Evolutionary conservation across 768 basidiomycete genomes (phyloP).

Genomic region (Brasilioporus rufonigricans): DNA sequence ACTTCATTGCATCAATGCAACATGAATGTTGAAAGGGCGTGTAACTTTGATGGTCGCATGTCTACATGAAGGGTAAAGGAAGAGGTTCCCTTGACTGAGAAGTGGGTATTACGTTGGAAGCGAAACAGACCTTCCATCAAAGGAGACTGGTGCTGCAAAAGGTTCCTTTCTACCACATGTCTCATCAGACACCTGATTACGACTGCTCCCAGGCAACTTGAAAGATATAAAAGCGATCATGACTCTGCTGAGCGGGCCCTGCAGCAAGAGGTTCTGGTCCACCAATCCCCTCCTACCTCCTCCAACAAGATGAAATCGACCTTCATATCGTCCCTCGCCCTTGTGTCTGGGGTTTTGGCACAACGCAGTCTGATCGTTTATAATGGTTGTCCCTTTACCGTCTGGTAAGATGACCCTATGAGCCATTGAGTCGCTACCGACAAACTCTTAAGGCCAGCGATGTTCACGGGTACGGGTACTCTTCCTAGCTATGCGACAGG

Average conservation of each 20-base stretch:
- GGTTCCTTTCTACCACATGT: not conserved
- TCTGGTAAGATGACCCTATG: conserved; percentile 46
- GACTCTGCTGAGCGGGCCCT: not conserved
- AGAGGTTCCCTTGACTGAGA: not conserved
- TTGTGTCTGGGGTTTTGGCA: conserved; percentile 34
- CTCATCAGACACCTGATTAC: not conserved
- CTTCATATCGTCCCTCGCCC: conserved; percentile 26
- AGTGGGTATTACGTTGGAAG: not conserved
- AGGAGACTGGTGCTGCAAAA: not conserved
- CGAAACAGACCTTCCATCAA: not conserved
- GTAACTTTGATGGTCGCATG: not conserved
- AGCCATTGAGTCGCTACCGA: not conserved
- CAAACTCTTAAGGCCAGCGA: conserved; percentile 42
- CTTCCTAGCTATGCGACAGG: conserved; percentile 45
- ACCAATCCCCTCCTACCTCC: not conserved
- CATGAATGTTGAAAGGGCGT: not conserved
- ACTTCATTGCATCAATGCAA: not conserved
- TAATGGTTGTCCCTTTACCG: conserved; percentile 66
- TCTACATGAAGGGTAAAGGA: not conserved
- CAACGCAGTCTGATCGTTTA: conserved; percentile 59
- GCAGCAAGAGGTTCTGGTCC: not conserved
- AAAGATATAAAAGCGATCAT: conserved; percentile 17
- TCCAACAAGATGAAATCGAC: conserved; percentile 21
- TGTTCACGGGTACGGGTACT: conserved; percentile 59
- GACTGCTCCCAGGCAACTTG: not conserved